Percentiles rank a stretch among this genome's conserved stretches.
phyloP scores from a whole-genome alignment of 1,284 basidiomycete species.

The Rhodotorula mucilaginosa region DNA sequence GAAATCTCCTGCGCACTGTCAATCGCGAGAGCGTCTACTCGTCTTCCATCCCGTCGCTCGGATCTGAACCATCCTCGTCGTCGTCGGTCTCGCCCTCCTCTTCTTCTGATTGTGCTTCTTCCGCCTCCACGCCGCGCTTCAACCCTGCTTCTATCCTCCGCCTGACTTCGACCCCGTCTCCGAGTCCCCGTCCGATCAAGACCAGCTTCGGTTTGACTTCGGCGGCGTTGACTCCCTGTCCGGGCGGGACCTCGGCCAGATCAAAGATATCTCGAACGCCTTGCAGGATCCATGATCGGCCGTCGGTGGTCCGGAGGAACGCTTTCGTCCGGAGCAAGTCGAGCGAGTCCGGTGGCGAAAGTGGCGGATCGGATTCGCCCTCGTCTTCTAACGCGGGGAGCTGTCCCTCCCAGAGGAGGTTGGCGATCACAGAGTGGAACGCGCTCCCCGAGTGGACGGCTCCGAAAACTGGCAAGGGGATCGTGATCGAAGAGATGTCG shows the following conservation, averaged over 20 bases:
- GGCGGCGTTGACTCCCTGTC: slow-evolving; percentile 49
- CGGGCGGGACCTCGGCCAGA: slow-evolving; percentile 53
- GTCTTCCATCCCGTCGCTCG: not conserved
- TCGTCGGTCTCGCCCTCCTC: not conserved
- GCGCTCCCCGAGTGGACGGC: slow-evolving; percentile 4
- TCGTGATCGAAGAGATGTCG: slow-evolving; percentile 65
- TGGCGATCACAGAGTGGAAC: slow-evolving; percentile 16
- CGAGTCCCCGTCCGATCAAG: slow-evolving; percentile 77
- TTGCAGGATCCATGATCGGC: slow-evolving; percentile 64
- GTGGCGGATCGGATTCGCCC: not conserved
- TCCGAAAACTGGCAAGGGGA: slow-evolving; percentile 57
- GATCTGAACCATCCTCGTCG: not conserved
- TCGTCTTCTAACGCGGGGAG: slow-evolving; percentile 20
- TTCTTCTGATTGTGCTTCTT: not conserved
- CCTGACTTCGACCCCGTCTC: slow-evolving; percentile 29
- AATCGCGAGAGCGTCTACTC: not conserved
- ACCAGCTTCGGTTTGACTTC: slow-evolving; percentile 61
- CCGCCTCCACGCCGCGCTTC: not conserved
- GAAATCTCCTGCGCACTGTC: no score
- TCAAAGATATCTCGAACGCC: slow-evolving; percentile 85
- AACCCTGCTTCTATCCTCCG: slow-evolving; percentile 15
- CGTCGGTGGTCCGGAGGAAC: slow-evolving; percentile 55
- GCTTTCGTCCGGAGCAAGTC: slow-evolving; percentile 81
- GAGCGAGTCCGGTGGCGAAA: slow-evolving; percentile 45
- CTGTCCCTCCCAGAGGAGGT: slow-evolving; percentile 67